A percentile compares a stretch with the other conserved stretches of the same genome.
Conservation (phyloP, 129 eudicot genomes). For the Kitagawia praeruptora region DNA sequence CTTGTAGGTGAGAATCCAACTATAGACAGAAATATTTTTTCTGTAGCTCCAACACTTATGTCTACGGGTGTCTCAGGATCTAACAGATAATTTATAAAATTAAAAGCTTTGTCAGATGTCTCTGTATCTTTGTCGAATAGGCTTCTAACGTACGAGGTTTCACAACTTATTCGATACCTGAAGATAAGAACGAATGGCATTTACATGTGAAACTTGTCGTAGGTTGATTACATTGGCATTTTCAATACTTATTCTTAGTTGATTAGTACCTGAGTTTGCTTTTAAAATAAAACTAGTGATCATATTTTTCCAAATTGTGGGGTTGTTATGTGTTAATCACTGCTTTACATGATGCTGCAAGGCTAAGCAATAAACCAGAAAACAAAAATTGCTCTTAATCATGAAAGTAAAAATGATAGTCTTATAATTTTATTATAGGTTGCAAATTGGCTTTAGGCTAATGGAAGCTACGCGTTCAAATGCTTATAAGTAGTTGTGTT, state of each 20-base stretch:
- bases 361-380: neutral
- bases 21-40: too few relatives aligned
- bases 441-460: too few relatives aligned
- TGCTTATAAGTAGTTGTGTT: too few relatives aligned
- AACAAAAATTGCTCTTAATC: too few relatives aligned
- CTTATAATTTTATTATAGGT: too few relatives aligned
- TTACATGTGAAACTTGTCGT: neutral
- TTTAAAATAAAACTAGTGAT: neutral
- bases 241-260: neutral
- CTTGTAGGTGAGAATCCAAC: too few relatives aligned
- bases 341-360: neutral
- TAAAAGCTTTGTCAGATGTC: neutral
- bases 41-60: too few relatives aligned
- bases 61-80: too few relatives aligned
- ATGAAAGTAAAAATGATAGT: too few relatives aligned
- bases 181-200: neutral
- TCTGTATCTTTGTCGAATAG: too few relatives aligned
- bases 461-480: too few relatives aligned
- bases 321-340: neutral
- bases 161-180: neutral
- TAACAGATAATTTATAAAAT: too few relatives aligned
- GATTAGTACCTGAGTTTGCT: neutral
- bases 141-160: neutral
- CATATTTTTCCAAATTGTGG: neutral
- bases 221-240: neutral